phyloP scores from a whole-genome alignment of 2,329 filamentous ascomycete species.

The Penicillium sp. region DNA sequence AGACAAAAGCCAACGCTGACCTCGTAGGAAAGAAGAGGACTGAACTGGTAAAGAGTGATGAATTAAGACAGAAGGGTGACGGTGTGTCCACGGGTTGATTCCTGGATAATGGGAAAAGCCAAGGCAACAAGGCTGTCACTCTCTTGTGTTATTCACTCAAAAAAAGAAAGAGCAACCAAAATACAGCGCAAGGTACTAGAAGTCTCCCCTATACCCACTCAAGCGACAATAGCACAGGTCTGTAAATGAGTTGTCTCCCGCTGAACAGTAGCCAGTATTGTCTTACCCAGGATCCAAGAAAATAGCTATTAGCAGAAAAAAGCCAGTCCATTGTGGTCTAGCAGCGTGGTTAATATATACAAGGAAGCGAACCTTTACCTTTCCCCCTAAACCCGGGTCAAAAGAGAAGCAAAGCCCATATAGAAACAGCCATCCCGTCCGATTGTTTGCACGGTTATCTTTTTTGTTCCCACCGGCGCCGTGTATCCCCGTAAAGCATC shows the following conservation, averaged over 20 bases:
- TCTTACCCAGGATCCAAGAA: no score
- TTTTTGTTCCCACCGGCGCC: slow-evolving; percentile 35
- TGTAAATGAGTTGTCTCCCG: background rate
- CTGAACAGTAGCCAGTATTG: no score
- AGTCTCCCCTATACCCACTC: background rate
- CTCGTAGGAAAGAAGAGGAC: background rate
- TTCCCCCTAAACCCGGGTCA: slow-evolving; percentile 19
- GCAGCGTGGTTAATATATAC: slow-evolving; percentile 35
- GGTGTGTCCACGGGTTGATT: background rate
- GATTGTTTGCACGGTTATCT: slow-evolving; percentile 31
- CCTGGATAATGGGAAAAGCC: background rate
- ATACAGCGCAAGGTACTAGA: background rate
- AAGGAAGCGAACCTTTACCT: slow-evolving; percentile 29
- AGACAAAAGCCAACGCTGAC: background rate
- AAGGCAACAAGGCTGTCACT: background rate
- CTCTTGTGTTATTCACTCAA: background rate
- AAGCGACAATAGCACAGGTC: background rate
- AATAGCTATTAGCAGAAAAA: background rate
- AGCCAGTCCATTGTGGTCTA: slow-evolving; percentile 14
- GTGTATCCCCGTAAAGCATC: slow-evolving; percentile 32
- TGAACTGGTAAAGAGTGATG: background rate
- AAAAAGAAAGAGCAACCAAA: background rate
- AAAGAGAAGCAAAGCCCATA: slow-evolving; percentile 24
- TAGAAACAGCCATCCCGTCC: slow-evolving; percentile 28
- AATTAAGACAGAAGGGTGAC: background rate